Evolutionary conservation across 306 rosid species (phyloP).

Genomic region (Ammopiptanthus mongolicus): DNA sequence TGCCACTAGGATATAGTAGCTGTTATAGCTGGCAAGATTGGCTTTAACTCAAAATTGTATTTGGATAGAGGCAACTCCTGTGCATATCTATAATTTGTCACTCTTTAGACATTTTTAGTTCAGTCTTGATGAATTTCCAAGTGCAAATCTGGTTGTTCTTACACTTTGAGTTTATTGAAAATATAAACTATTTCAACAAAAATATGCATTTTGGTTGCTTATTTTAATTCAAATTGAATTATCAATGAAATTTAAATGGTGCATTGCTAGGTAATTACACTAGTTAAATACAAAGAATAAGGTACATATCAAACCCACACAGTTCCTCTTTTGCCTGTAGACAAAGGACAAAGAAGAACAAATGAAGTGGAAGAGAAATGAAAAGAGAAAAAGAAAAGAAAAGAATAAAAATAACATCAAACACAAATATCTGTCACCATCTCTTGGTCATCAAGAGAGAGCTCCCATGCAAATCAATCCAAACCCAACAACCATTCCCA

Average conservation of each 20-base stretch:
- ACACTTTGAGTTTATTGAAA: too few species aligned
- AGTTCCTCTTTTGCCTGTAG: neutral
- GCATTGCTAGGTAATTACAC: neutral
- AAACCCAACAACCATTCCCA: constrained; percentile 34
- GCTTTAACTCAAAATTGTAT: too few species aligned
- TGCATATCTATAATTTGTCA: neutral
- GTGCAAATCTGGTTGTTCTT: too few species aligned
- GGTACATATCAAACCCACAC: neutral
- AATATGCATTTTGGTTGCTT: too few species aligned
- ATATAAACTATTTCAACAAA: too few species aligned
- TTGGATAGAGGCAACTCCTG: neutral
- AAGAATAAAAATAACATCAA: neutral
- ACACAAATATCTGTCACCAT: neutral
- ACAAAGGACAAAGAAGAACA: neutral
- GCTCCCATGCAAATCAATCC: constrained; percentile 36
- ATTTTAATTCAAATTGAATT: neutral
- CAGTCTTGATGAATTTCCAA: neutral
- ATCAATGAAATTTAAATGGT: neutral
- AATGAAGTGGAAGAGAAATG: neutral
- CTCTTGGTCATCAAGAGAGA: constrained; percentile 19
- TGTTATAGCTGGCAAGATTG: too few species aligned
- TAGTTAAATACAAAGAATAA: constrained; percentile 17
- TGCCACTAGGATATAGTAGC: too few species aligned
- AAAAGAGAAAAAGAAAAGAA: neutral
- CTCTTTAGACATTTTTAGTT: neutral